Evolutionary conservation across 1,284 basidiomycete species (phyloP).

Genomic region (Irpex rosettiformis): DNA sequence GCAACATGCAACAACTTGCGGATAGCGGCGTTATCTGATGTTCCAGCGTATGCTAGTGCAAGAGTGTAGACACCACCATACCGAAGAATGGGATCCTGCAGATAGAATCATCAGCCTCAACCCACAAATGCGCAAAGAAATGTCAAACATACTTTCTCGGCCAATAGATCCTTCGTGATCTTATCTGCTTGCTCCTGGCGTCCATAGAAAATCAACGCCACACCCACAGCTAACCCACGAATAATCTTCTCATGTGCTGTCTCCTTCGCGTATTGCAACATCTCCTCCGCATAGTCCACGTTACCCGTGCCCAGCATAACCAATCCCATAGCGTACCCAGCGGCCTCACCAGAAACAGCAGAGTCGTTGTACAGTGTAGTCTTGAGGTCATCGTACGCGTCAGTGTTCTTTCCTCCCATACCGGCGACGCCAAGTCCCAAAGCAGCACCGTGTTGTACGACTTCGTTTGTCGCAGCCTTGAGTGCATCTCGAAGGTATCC

Average conservation of each 20-base stretch:
- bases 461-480: constrained; percentile 69
- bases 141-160: constrained; percentile 70
- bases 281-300: constrained; percentile 79
- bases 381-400: constrained; percentile 90
- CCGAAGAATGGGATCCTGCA: constrained; percentile 88
- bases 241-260: constrained; percentile 99
- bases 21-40: constrained; percentile 89
- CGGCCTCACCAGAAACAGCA: constrained; percentile 90
- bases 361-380: constrained; percentile 88
- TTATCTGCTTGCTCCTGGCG: constrained; percentile 86
- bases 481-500: constrained; percentile 77
- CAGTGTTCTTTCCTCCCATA: constrained; percentile 86
- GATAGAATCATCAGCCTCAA: neutral
- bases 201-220: constrained; percentile 89
- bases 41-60: constrained; percentile 92
- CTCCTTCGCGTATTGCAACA: constrained; percentile 91
- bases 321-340: constrained; percentile 94
- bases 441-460: constrained; percentile 94
- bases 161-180: constrained; percentile 71
- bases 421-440: constrained; percentile 90
- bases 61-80: constrained; percentile 96
- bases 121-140: constrained; percentile 7
- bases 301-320: constrained; percentile 92
- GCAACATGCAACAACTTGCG: constrained; percentile 90
- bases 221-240: constrained; percentile 86